A percentile compares a stretch with the other conserved stretches of the same genome.
Conservation (phyloP, 2,329 filamentous ascomycete genomes). For the Aspergillus neotritici region DNA sequence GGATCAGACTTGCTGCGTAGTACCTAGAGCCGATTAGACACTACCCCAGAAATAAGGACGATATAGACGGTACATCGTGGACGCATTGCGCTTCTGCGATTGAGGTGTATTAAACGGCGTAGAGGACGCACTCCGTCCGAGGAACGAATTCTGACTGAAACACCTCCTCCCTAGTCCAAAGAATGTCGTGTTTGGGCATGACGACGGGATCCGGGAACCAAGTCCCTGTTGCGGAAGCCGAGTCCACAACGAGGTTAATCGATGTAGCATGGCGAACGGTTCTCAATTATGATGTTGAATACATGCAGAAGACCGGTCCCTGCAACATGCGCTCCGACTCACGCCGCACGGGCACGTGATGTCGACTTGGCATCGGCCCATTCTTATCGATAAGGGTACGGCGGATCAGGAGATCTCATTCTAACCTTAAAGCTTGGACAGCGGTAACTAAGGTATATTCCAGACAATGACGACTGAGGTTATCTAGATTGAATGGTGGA, state of each 20-base stretch:
- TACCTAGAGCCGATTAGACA: slow-evolving; percentile 43
- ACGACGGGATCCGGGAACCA: slow-evolving; percentile 10
- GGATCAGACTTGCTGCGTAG: slow-evolving; percentile 57
- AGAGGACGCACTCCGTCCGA: slow-evolving; percentile 21
- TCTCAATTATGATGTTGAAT: slow-evolving; percentile 9
- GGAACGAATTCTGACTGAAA: slow-evolving; percentile 30
- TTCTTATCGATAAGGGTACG: slow-evolving; percentile 13
- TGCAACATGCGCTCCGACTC: slow-evolving; percentile 4
- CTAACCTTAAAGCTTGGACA: not conserved
- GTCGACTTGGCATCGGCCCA: slow-evolving; percentile 3
- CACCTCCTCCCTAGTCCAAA: slow-evolving; percentile 23
- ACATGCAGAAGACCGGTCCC: slow-evolving; percentile 9
- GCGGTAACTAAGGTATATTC: slow-evolving; percentile 1
- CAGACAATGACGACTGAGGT: not conserved
- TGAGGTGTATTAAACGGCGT: slow-evolving; percentile 31
- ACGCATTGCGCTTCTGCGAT: slow-evolving; percentile 47
- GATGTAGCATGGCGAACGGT: slow-evolving; percentile 25
- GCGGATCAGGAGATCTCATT: no score
- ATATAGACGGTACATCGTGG: slow-evolving; percentile 45
- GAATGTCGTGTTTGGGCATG: slow-evolving; percentile 11
- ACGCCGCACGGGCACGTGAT: slow-evolving; percentile 17
- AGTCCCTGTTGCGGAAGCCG: slow-evolving; percentile 13
- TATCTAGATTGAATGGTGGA: no score
- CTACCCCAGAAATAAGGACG: slow-evolving; percentile 1
- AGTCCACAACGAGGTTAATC: slow-evolving; percentile 21